Conservation (phyloP, 768 basidiomycete species). For the Filobasidium floriforme region DNA sequence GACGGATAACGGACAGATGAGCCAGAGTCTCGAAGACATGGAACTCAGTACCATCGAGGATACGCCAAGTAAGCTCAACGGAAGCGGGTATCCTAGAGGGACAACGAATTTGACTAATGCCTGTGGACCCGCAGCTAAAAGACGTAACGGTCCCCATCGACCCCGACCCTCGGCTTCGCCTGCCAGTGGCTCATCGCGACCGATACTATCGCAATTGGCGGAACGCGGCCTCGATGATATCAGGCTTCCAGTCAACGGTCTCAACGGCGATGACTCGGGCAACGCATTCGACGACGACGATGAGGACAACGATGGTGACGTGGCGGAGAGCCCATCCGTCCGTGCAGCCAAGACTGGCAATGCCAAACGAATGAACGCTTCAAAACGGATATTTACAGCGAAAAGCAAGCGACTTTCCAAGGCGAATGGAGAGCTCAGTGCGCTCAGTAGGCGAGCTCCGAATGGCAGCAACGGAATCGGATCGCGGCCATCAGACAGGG, state of each 20-base stretch:
- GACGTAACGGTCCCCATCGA: not conserved
- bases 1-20: too few relatives aligned
- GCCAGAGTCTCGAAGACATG: slow-evolving; percentile 11
- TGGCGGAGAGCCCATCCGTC: not conserved
- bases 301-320: not conserved
- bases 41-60: slow-evolving; percentile 5
- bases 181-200: not conserved
- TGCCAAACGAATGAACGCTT: not conserved
- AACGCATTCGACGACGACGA: not conserved
- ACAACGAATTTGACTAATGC: too few relatives aligned
- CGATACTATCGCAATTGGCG: not conserved
- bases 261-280: not conserved
- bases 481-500: too few relatives aligned
- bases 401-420: not conserved
- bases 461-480: too few relatives aligned
- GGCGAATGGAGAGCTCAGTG: not conserved
- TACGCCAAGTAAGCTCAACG: slow-evolving; percentile 2
- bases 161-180: slow-evolving; percentile 3
- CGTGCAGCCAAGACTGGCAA: not conserved
- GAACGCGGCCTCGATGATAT: too few relatives aligned
- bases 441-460: too few relatives aligned
- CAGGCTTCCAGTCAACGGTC: too few relatives aligned
- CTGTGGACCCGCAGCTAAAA: not conserved
- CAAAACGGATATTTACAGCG: not conserved
- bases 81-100: not conserved